Conservation (phyloP, 495 filamentous ascomycete genomes). For the Bathelium albidoporum region DNA sequence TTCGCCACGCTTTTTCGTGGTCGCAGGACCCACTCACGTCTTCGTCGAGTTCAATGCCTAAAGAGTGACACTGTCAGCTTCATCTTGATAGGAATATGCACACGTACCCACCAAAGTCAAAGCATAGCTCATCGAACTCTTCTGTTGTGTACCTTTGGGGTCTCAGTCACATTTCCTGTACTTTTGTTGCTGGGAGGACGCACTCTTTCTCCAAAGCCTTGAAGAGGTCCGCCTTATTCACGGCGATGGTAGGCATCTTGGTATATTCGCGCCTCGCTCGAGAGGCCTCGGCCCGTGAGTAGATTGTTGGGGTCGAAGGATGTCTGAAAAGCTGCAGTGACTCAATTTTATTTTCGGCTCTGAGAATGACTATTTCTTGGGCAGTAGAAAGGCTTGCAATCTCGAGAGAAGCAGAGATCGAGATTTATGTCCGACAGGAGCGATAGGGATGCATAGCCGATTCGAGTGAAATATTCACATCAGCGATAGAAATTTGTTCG, state of each 20-base stretch:
- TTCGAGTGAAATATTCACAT: no score
- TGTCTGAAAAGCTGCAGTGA: background rate
- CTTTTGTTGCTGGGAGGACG: constrained; percentile 28
- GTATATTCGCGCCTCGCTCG: background rate
- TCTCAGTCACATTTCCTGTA: constrained; percentile 5
- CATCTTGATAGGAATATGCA: no score
- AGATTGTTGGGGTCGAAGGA: background rate
- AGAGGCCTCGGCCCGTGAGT: background rate
- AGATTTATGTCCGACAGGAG: background rate
- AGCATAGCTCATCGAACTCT: constrained; percentile 93
- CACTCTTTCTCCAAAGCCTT: constrained; percentile 83
- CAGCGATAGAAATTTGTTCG: no score
- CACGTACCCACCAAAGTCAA: constrained; percentile 70
- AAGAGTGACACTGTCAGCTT: constrained; percentile 4
- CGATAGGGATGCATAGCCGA: no score
- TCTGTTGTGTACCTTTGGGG: constrained; percentile 67
- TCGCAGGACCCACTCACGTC: constrained; percentile 35
- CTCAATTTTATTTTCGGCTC: background rate
- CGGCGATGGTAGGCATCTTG: constrained; percentile 82
- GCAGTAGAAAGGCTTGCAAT: background rate
- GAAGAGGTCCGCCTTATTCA: constrained; percentile 92
- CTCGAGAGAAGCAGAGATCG: background rate
- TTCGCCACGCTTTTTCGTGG: background rate
- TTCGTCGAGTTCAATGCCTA: constrained; percentile 90
- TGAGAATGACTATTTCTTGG: background rate